phyloP scores from a whole-genome alignment of 176 grass and related monocot species.

The Lolium rigidum region DNA sequence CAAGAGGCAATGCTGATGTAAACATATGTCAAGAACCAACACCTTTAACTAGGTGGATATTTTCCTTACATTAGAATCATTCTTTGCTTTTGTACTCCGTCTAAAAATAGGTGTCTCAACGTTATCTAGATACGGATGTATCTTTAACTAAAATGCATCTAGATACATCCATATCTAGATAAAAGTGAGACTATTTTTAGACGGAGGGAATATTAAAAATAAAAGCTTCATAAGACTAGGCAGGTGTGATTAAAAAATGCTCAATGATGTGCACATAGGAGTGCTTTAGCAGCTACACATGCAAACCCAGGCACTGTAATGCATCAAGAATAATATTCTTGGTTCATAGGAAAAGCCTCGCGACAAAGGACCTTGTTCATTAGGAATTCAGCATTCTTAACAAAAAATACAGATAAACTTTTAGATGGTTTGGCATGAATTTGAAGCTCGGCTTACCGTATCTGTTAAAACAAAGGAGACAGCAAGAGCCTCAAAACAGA shows the following conservation, averaged over 20 bases:
- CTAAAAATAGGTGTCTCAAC: too few relatives aligned
- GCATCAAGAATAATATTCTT: not conserved
- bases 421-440: not conserved
- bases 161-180: too few relatives aligned
- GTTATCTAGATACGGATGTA: too few relatives aligned
- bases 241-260: not conserved
- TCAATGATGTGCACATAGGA: not conserved
- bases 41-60: not conserved
- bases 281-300: not conserved
- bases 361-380: not conserved
- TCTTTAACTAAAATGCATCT: too few relatives aligned
- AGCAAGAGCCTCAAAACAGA: not conserved
- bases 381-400: not conserved
- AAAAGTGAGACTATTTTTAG: too few relatives aligned
- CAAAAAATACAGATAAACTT: not conserved
- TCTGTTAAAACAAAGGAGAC: not conserved
- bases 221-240: not conserved
- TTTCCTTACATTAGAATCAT: not conserved
- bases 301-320: not conserved
- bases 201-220: not conserved
- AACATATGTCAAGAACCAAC: not conserved
- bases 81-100: too few relatives aligned
- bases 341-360: not conserved
- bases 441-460: not conserved
- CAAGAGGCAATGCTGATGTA: too few relatives aligned